Base-by-base conservation (phyloP, 129 eudicot species). In the Tagetes erecta region DNA sequence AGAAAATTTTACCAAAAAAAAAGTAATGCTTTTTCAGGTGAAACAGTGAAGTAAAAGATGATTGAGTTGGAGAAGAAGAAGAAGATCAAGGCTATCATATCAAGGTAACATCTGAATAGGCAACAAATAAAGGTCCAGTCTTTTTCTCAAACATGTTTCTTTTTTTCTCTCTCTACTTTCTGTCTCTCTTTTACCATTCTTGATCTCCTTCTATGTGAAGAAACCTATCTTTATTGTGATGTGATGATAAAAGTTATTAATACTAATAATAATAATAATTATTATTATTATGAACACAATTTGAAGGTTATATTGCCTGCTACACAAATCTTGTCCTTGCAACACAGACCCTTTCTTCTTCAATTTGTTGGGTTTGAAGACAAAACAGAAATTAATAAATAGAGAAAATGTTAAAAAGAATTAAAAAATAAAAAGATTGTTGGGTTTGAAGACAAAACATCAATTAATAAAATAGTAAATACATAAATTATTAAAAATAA, bases 321-420 rank as follows among this genome's bases (percentile, higher is more conserved):
- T 82, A 88, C 91, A 85, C 73, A 83, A 80, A 81, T 83, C 78
- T 79, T 87, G 92, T 85, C 88, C 90, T 85, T 80, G 83, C 72
- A 78, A 78, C 68, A 73, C 59, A 75, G 30, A 71, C 74, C 83
- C 80, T 82, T 53, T 69, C 80, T 78, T 81, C 67, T 70, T 67
- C 78, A 80, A 80, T 83, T 73, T 86, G 89, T 80, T 85, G 93
- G 89, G 91, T 87, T 89, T 85, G 84, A 76, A 83, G 88, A 83
- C 82, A 83, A 84, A 82, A 72, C 12, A 62, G 10, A 52, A 62
- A 62, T 70, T 60, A 47, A 59, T 33, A 70, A 68, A 51, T 4
- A 55, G 6, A 20, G 6, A 0, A 14, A 3, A 1, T 20, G 27
- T 20, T 20, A 20, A 52, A 52, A 50, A 46, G 11, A 62, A 8